A percentile compares a stretch with the other conserved stretches of the same genome.
phyloP scores from a whole-genome alignment of 306 rosid species.

The Senna tora region DNA sequence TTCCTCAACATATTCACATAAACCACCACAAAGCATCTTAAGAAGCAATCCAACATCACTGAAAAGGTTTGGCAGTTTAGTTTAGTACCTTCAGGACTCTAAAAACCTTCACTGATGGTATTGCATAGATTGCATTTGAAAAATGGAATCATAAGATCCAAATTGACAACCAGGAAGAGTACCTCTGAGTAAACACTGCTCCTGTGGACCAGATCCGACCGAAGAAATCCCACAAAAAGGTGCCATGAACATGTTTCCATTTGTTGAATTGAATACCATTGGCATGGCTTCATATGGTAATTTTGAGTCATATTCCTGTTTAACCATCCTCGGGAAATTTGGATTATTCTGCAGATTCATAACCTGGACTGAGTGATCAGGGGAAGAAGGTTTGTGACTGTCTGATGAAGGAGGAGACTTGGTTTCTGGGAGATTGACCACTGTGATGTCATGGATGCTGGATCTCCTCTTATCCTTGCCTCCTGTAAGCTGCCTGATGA shows the following conservation, averaged over 20 bases:
- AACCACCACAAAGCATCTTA: slow-evolving; percentile 24
- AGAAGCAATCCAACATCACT: slow-evolving; percentile 48
- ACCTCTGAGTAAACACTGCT: slow-evolving; percentile 50
- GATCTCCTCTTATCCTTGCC: slow-evolving; percentile 92
- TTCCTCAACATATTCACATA: slow-evolving; percentile 57
- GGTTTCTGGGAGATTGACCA: slow-evolving; percentile 61
- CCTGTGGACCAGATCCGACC: slow-evolving; percentile 54
- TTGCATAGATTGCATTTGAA: slow-evolving; percentile 61
- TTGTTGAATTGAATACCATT: slow-evolving; percentile 49
- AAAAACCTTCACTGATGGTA: slow-evolving; percentile 48
- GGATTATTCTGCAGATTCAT: slow-evolving; percentile 50
- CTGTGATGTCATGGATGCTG: slow-evolving; percentile 92
- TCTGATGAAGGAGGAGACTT: slow-evolving; percentile 56
- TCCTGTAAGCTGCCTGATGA: slow-evolving; percentile 71
- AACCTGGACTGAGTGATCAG: slow-evolving; percentile 37
- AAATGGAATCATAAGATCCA: slow-evolving; percentile 52
- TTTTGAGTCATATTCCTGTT: slow-evolving; percentile 60
- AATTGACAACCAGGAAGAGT: slow-evolving; percentile 55
- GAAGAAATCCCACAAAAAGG: slow-evolving; percentile 65
- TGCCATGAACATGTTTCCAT: slow-evolving; percentile 50
- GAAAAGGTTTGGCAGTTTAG: slow-evolving; percentile 30
- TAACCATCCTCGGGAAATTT: slow-evolving; percentile 37
- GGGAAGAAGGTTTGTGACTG: slow-evolving; percentile 42
- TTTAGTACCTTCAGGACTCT: slow-evolving; percentile 34
- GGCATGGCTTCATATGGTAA: slow-evolving; percentile 44